phyloP scores from a whole-genome alignment of 2,329 filamentous ascomycete genomes.

The Zasmidium citrigriseum region DNA sequence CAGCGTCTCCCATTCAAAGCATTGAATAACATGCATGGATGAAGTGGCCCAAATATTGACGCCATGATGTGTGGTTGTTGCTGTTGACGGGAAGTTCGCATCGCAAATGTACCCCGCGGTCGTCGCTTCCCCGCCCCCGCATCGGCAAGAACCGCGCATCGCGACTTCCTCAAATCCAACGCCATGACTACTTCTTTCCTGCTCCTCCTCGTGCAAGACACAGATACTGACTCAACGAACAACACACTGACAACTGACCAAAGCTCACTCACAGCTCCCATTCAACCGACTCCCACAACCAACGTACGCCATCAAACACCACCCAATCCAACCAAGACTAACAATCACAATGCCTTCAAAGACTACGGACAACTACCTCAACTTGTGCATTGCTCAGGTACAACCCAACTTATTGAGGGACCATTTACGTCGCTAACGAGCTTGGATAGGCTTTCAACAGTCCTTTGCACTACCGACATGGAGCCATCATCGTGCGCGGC shows the following conservation, averaged over 20 bases:
- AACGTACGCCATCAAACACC: conserved; percentile 14
- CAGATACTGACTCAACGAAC: not conserved
- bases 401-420: too few relatives aligned
- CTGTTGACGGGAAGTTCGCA: too few relatives aligned
- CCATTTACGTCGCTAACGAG: too few relatives aligned
- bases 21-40: too few relatives aligned
- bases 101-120: too few relatives aligned
- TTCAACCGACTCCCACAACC: not conserved
- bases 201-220: not conserved
- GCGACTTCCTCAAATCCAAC: not conserved
- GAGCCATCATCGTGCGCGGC: conserved; percentile 53
- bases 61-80: too few relatives aligned
- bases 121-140: not conserved
- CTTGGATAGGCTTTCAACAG: conserved; percentile 54
- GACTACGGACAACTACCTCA: conserved; percentile 52
- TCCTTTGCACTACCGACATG: conserved; percentile 53
- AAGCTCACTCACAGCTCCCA: not conserved
- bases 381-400: conserved; percentile 54
- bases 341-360: conserved; percentile 36
- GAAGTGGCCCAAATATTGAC: too few relatives aligned
- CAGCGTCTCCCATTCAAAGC: too few relatives aligned
- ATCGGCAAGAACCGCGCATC: not conserved
- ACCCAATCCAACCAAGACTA: conserved; percentile 15
- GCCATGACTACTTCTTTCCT: not conserved
- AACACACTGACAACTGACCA: not conserved